These are phyloP conservation scores for Diaporthe longicolla DNA, from an alignment of 2,329 filamentous ascomycete species.

Conservation along the genomic window DNA sequence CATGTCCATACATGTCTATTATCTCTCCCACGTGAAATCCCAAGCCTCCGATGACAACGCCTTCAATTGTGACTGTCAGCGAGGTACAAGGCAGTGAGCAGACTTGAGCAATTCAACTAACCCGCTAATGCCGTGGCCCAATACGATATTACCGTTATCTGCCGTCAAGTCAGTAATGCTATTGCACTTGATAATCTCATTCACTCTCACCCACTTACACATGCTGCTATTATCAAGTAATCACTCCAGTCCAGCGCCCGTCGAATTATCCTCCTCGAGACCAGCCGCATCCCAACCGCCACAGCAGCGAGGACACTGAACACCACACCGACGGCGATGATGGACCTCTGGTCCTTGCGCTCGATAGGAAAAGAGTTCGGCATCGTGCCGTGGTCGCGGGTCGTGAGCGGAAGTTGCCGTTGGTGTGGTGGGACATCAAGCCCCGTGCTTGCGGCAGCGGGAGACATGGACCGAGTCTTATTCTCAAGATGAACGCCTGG, in stretches of 20 bases:
- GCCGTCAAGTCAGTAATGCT: neutral
- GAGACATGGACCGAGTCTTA: slow-evolving; percentile 20
- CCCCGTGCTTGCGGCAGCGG: neutral
- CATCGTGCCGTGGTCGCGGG: slow-evolving; percentile 13
- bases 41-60: slow-evolving; percentile 7
- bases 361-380: slow-evolving; percentile 29
- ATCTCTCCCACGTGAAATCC: slow-evolving; percentile 25
- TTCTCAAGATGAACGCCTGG: slow-evolving; percentile 12
- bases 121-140: slow-evolving; percentile 32
- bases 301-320: slow-evolving; percentile 17
- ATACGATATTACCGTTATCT: slow-evolving; percentile 20
- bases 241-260: slow-evolving; percentile 27
- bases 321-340: slow-evolving; percentile 18
- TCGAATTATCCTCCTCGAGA: slow-evolving; percentile 5
- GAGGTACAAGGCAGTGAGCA: neutral
- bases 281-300: slow-evolving; percentile 30
- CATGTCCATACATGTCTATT: slow-evolving; percentile 14
- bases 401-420: slow-evolving; percentile 11
- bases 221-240: slow-evolving; percentile 18
- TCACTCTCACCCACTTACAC: neutral
- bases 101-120: neutral
- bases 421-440: slow-evolving; percentile 4
- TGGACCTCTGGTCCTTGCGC: slow-evolving; percentile 11
- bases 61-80: neutral
- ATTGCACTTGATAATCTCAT: no score